These are phyloP conservation scores for Teratosphaeria viscida DNA, from an alignment of 2,329 filamentous ascomycete species.

Conservation along the genomic window DNA sequence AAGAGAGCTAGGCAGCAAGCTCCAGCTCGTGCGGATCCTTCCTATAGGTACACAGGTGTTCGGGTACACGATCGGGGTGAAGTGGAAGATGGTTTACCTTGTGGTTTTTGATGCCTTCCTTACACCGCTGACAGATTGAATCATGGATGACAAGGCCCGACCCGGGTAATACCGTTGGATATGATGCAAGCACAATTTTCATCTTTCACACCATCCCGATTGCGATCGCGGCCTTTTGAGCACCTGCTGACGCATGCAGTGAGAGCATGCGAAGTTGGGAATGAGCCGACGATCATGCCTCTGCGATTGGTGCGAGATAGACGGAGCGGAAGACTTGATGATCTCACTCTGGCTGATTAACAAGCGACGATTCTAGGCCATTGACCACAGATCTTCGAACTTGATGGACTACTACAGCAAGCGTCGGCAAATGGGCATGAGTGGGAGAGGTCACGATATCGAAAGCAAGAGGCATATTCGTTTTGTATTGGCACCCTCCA, in stretches of 20 bases:
- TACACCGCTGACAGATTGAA: background rate
- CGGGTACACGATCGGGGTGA: background rate
- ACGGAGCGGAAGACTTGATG: no score
- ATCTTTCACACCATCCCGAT: background rate
- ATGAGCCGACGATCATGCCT: background rate
- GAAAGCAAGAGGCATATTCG: no score
- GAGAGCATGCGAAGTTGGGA: no score
- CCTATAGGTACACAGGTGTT: background rate
- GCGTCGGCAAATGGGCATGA: no score
- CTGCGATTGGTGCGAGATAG: background rate
- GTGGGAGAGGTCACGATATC: no score
- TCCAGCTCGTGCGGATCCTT: background rate
- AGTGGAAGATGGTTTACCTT: background rate
- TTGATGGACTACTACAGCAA: no score
- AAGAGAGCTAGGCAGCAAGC: no score
- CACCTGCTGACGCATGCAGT: background rate
- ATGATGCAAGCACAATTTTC: background rate
- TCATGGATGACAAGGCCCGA: background rate
- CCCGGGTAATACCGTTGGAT: background rate
- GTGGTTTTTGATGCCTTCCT: background rate
- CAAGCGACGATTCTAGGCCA: background rate
- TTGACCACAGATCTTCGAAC: no score
- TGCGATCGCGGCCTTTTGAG: background rate
- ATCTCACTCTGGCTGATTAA: background rate
- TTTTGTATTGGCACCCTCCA: no score